Conservation (phyloP, 352 stramenopile genomes). For the Phytophthora colocasiae region DNA sequence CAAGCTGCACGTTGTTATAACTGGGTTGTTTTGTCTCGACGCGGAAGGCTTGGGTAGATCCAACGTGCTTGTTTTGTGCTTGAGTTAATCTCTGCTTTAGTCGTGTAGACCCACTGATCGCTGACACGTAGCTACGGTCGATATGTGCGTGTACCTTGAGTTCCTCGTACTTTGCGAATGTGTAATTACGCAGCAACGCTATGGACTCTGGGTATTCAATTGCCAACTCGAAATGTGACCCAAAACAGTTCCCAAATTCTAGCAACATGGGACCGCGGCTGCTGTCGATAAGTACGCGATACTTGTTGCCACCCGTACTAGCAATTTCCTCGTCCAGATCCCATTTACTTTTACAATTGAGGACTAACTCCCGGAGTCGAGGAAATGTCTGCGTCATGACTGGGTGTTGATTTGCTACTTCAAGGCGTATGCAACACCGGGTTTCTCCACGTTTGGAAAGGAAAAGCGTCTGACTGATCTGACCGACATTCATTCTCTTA, state of each 20-base stretch:
- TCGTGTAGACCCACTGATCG: constrained; percentile 63
- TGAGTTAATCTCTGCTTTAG: constrained; percentile 55
- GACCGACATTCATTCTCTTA: constrained; percentile 40
- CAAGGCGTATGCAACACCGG: constrained; percentile 72
- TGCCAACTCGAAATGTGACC: constrained; percentile 67
- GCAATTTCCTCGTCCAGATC: constrained; percentile 82
- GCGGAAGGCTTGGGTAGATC: constrained; percentile 10
- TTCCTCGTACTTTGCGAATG: constrained; percentile 62
- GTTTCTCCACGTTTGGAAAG: constrained; percentile 66
- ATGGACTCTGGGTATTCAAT: constrained; percentile 63
- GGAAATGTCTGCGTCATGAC: constrained; percentile 41
- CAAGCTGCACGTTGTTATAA: constrained; percentile 25
- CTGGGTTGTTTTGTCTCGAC: constrained; percentile 8
- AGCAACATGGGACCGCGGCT: constrained; percentile 77
- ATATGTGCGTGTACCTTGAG: constrained; percentile 75
- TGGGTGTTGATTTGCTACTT: constrained; percentile 51
- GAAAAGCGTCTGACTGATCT: constrained; percentile 51
- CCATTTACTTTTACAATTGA: constrained; percentile 81
- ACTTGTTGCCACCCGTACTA: constrained; percentile 76
- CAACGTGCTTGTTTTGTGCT: constrained; percentile 55
- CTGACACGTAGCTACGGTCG: constrained; percentile 75
- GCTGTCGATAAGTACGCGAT: constrained; percentile 83
- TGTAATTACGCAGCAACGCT: constrained; percentile 64
- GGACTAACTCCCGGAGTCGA: constrained; percentile 56
- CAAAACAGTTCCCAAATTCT: constrained; percentile 84